Base-by-base conservation (phyloP, 768 basidiomycete species). In the Naganishia friedmannii region DNA sequence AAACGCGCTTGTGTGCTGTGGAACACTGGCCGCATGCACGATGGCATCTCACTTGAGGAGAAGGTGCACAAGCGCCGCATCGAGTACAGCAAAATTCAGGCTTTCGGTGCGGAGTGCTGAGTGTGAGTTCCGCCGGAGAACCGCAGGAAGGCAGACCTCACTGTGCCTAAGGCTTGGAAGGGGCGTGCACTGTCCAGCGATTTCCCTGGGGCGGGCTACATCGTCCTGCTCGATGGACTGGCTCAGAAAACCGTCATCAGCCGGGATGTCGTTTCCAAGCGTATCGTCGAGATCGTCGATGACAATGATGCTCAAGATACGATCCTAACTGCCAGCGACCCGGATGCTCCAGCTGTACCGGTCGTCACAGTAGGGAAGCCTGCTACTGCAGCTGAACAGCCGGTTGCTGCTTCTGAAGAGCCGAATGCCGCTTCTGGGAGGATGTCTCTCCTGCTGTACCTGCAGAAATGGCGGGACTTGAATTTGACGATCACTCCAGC, bases 31-130 rank as follows among this genome's bases (percentile, higher is more conserved):
- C 55, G 32, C 17, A 34, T 34, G 23, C 26, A 26, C 29, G 71
- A 74, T 4, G 73, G 58, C 3, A 70, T 54, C 15, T 63, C 12
- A 17, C 37, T 71, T 26, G 66, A 53, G 53, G 66, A 67, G 31
- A 31, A 54, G 28, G 66, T 67, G 19, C 48, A 48, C 65, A 66
- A 66, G 48, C 45, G 39, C 3, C 17, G 31, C 3, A 19, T 42
- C 4, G 65, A 48, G 6, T 66, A 51, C 65, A 53, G 53, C 31
- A 68, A 68, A 26, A 42, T 68, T 21, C 67, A 68, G 3, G 55
- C 67, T 10, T 68, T 68, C 37, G 67, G 67, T 13, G n/a, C 42
- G 1, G 46, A 57, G 26, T 57, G 55, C 28, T 68, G 67, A 55
- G 42, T 53, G 1, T 9, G 31, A 21, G 42, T 58, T 1, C 67